Evolutionary conservation across 257 asterid genomes (phyloP), one percentile per base, ranked within the genome.

Genomic region (Buddleja alternifolia): DNA sequence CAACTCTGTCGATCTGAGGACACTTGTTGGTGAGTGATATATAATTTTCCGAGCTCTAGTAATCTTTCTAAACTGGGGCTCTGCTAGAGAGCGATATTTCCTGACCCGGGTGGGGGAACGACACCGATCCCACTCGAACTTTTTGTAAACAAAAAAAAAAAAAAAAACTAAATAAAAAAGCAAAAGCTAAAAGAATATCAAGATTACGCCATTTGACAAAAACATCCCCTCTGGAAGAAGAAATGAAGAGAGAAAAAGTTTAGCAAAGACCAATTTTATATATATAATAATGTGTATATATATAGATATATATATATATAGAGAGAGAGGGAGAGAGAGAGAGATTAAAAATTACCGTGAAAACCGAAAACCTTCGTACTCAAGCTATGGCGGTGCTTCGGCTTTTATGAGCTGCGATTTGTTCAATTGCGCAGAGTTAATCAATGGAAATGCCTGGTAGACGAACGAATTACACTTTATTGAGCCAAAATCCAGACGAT

Each of bases 391-490:
- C 82, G 85, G 77, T 73, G 85, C 62, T 37, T 51, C 68, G 70
- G 56, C 24, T 16, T 50, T 15, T 15, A 50, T 50, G 56, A 50
- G 19, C 19, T 23, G 5, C 23, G 56, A 50, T 17, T 50, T 10
- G 56, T 5, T 17, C 25, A 4, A 15, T n/a, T 2, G 23, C 1
- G 3, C 10, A 0, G 9, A 4, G 21, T 15, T 39, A 2, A 1
- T 79, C 82, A 58, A 90, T 93, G 96, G 96, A 84, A 85, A 82
- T 90, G 89, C 86, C 86, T 29, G 88, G 83, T 44, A 76, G 91
- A 48, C 86, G 96, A 79, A 87, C 96, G 57, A 84, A 81, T 83
- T 93, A 93, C 74, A 73, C 88, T 71, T 62, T 85, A 42, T 60
- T 93, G 44, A 85, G 77, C 73, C 95, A 88, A 77, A 73, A 58